Conservation (phyloP, 495 filamentous ascomycete genomes). For the Podospora tetraspora region DNA sequence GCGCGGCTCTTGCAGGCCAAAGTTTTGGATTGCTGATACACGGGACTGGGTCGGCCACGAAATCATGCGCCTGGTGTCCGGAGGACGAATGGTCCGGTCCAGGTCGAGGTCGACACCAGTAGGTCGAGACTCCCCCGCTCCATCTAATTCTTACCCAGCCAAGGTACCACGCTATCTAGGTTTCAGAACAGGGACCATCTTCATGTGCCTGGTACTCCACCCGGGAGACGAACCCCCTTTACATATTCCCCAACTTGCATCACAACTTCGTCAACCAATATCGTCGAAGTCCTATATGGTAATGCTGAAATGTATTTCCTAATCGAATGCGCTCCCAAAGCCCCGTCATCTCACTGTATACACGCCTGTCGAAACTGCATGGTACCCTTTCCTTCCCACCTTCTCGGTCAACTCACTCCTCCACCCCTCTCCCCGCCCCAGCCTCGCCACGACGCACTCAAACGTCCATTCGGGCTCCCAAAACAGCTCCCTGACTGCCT, state of each 20-base stretch:
- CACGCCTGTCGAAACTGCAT: conserved; percentile 24
- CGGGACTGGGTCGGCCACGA: background rate
- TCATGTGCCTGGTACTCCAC: background rate
- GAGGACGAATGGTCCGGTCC: background rate
- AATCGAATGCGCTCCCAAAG: background rate
- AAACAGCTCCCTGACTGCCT: conserved; percentile 22
- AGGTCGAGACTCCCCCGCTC: background rate
- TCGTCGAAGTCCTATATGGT: too few species aligned
- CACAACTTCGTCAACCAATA: background rate
- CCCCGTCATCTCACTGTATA: conserved; percentile 20
- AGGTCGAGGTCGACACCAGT: background rate
- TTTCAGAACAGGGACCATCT: conserved; percentile 11
- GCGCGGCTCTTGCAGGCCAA: background rate
- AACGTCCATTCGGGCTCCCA: conserved; percentile 29
- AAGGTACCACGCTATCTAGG: conserved; percentile 13
- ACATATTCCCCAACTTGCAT: background rate
- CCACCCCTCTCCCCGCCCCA: conserved; percentile 26
- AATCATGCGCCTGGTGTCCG: background rate
- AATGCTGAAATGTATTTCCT: background rate
- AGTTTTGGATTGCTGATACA: background rate
- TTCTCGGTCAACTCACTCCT: conserved; percentile 21
- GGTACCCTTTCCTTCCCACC: conserved; percentile 30
- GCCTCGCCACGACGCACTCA: conserved; percentile 17
- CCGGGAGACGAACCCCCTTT: background rate
- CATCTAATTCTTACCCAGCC: background rate